Percentiles rank a stretch among this genome's conserved stretches.
Conservation (phyloP, 2,329 filamentous ascomycete species). For the Aspergillus versicolor region DNA sequence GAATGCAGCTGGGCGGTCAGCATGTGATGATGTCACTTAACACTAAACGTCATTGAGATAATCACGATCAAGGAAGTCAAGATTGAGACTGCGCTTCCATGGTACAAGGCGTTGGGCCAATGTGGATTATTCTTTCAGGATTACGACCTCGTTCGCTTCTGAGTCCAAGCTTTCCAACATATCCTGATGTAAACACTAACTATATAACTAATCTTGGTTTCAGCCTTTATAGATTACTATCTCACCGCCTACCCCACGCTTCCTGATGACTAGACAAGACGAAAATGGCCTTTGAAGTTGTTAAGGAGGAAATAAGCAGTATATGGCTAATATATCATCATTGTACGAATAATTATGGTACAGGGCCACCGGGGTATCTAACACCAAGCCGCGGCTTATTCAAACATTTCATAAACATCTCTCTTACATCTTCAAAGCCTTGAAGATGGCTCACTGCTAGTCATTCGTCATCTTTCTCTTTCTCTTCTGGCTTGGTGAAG, state of each 20-base stretch:
- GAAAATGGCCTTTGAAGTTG: not conserved
- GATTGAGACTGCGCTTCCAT: not conserved
- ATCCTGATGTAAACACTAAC: not conserved
- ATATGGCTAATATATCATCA: not conserved
- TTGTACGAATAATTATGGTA: not conserved
- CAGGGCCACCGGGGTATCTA: not conserved
- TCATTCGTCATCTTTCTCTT: slow-evolving; percentile 22
- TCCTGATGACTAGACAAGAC: not conserved
- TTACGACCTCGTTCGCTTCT: not conserved
- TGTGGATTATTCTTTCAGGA: not conserved
- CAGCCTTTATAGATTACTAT: not conserved
- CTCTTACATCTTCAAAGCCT: not conserved
- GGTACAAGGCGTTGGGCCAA: not conserved
- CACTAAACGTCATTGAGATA: not conserved
- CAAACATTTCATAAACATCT: slow-evolving; percentile 3
- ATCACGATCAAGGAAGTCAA: not conserved
- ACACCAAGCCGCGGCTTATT: not conserved
- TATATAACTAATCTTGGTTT: not conserved
- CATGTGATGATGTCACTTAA: slow-evolving; percentile 36
- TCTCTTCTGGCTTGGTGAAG: slow-evolving; percentile 40
- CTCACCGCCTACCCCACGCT: not conserved
- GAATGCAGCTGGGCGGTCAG: slow-evolving; percentile 29
- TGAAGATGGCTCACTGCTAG: slow-evolving; percentile 9
- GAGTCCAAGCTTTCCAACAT: not conserved
- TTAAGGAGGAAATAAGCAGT: not conserved